phyloP scores from a whole-genome alignment of 805 yeast species.

The Clavispora carvajalis region DNA sequence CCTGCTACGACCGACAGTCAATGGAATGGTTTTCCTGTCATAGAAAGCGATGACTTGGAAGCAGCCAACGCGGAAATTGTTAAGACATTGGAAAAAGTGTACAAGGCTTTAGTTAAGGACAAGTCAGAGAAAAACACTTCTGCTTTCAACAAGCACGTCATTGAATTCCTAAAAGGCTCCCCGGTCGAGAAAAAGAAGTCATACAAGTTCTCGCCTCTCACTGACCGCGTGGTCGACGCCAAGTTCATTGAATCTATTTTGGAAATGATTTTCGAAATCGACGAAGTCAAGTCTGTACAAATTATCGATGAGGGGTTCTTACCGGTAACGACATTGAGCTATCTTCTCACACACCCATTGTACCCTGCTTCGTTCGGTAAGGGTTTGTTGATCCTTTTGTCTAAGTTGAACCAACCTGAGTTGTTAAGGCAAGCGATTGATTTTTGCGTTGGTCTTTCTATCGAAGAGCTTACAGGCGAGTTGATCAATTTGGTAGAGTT shows the following conservation, averaged over 20 bases:
- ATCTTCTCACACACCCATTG: conserved; percentile 80
- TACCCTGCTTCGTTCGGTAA: conserved; percentile 60
- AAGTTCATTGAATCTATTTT: conserved; percentile 46
- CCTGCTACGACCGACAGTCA: neutral
- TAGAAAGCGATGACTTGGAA: conserved; percentile 19
- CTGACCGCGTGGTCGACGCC: conserved; percentile 61
- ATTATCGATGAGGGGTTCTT: conserved; percentile 26
- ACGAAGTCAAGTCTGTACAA: conserved; percentile 18
- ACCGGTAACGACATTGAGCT: conserved; percentile 60
- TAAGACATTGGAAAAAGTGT: conserved; percentile 16
- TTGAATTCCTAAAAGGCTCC: conserved; percentile 16
- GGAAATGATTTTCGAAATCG: conserved; percentile 33
- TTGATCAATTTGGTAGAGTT: conserved; percentile 38
- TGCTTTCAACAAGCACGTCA: conserved; percentile 20
- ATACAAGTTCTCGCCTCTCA: conserved; percentile 40
- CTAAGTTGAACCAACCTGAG: conserved; percentile 43
- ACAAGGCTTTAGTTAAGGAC: conserved; percentile 8
- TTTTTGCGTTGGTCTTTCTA: conserved; percentile 65
- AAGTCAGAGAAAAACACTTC: conserved; percentile 2
- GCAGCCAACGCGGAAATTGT: conserved; percentile 7
- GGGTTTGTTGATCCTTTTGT: conserved; percentile 50
- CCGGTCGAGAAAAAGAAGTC: neutral
- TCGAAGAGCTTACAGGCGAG: conserved; percentile 58
- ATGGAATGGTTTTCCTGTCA: conserved; percentile 24
- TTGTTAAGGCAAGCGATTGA: conserved; percentile 77